Conservation (phyloP, 1,284 basidiomycete genomes). For the Ustilago curta region DNA sequence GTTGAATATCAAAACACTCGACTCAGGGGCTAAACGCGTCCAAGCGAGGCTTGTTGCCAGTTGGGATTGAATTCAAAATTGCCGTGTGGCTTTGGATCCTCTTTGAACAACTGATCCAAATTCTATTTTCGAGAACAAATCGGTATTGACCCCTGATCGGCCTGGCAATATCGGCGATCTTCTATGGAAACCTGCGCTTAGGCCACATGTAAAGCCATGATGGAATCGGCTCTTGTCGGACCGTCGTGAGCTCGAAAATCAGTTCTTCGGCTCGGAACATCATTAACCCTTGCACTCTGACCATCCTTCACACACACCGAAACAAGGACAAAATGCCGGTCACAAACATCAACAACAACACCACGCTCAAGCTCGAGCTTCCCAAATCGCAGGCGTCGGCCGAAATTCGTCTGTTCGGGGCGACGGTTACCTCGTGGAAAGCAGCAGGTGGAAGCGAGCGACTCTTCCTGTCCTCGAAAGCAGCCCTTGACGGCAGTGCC, state of each 20-base stretch:
- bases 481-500: slow-evolving; percentile 52
- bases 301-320: background rate
- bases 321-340: slow-evolving; percentile 26
- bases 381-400: slow-evolving; percentile 46
- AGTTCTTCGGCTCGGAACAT: background rate
- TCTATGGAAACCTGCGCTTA: background rate
- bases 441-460: slow-evolving; percentile 51
- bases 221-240: background rate
- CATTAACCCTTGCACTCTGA: background rate
- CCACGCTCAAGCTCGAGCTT: slow-evolving; percentile 37
- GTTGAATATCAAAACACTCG: slow-evolving; percentile 14
- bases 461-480: slow-evolving; percentile 56
- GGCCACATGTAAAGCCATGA: background rate
- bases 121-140: background rate
- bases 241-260: background rate
- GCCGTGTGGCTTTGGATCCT: slow-evolving; percentile 17
- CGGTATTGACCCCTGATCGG: no score
- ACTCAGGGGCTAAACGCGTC: slow-evolving; percentile 32
- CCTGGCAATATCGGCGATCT: no score
- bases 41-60: background rate
- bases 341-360: slow-evolving; percentile 33
- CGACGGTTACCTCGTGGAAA: slow-evolving; percentile 63
- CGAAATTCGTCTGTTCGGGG: slow-evolving; percentile 57
- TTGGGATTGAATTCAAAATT: slow-evolving; percentile 6
- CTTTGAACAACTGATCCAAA: slow-evolving; percentile 6